Evolutionary conservation across 108 stramenopile species (phyloP).

Genomic region (Nitzschia sp.): DNA sequence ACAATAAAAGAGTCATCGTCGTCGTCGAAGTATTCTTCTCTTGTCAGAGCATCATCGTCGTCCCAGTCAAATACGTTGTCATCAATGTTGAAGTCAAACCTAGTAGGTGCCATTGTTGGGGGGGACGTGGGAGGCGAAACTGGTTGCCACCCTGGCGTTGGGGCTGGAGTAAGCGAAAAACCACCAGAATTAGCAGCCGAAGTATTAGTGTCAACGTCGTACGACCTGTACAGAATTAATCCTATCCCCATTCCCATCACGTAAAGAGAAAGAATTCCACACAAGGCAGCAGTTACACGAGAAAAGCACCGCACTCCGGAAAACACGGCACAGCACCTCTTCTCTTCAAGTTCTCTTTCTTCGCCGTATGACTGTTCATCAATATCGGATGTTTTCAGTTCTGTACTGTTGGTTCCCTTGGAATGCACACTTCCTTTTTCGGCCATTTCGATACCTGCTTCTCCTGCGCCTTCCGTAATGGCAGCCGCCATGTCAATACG

Average conservation of each 20-base stretch:
- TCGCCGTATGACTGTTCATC: neutral
- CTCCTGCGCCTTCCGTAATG: constrained; percentile 6
- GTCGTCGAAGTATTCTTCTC: neutral
- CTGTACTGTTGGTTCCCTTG: too few species aligned
- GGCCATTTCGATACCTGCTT: neutral
- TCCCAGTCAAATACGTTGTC: neutral
- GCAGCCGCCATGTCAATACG: constrained; percentile 18
- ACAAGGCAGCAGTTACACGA: too few species aligned
- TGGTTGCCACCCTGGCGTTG: neutral
- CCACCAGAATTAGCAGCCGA: neutral
- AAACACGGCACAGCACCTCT: too few species aligned
- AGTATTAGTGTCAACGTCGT: too few species aligned
- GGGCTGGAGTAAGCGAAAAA: neutral
- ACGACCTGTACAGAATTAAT: too few species aligned
- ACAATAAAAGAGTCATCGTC: neutral
- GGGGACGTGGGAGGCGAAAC: neutral
- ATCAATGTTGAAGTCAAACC: neutral
- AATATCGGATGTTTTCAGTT: too few species aligned
- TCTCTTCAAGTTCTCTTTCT: constrained; percentile 3
- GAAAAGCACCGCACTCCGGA: too few species aligned
- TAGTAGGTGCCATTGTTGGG: neutral
- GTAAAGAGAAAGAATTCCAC: too few species aligned
- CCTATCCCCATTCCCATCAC: too few species aligned
- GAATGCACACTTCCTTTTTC: too few species aligned
- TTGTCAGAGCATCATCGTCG: neutral